These are phyloP conservation scores for Ceratobasidium sp. DNA, from an alignment of 1,284 basidiomycete species.

Conservation along the genomic window DNA sequence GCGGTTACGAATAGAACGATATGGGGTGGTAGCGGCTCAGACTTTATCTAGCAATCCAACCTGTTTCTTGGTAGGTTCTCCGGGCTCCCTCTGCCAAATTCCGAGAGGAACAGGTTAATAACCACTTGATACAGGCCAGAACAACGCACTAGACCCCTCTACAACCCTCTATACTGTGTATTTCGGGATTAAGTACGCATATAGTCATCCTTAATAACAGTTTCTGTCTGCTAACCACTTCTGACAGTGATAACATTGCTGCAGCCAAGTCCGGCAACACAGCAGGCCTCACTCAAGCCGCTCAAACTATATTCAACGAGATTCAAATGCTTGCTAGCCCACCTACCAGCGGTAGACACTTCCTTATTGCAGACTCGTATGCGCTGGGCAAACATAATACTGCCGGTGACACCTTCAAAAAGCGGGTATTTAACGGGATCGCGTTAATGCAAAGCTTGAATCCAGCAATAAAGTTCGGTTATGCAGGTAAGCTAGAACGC, in stretches of 20 bases:
- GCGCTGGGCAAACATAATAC: slow-evolving; percentile 58
- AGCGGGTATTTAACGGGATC: slow-evolving; percentile 57
- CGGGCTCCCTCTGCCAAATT: background rate
- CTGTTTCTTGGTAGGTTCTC: slow-evolving; percentile 6
- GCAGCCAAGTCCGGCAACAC: slow-evolving; percentile 51
- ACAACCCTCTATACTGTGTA: slow-evolving; percentile 58
- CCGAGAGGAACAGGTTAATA: slow-evolving; percentile 26
- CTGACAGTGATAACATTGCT: slow-evolving; percentile 50
- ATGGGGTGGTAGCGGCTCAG: slow-evolving; percentile 53
- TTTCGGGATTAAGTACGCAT: slow-evolving; percentile 53
- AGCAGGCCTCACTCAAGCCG: slow-evolving; percentile 55
- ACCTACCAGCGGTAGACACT: slow-evolving; percentile 60
- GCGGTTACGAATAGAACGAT: slow-evolving; percentile 55
- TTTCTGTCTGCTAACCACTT: background rate
- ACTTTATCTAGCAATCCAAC: slow-evolving; percentile 56
- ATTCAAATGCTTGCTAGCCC: slow-evolving; percentile 57
- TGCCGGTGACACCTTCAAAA: slow-evolving; percentile 60
- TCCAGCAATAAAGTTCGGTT: slow-evolving; percentile 57
- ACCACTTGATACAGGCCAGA: slow-evolving; percentile 48
- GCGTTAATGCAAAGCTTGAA: slow-evolving; percentile 48
- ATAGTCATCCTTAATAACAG: background rate
- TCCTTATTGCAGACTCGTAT: slow-evolving; percentile 63
- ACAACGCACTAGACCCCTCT: slow-evolving; percentile 53
- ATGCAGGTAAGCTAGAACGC: slow-evolving; percentile 50
- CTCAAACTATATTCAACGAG: slow-evolving; percentile 56